Evolutionary conservation across 2,329 filamentous ascomycete species (phyloP).

Genomic region (Aurifilum marmelostoma): DNA sequence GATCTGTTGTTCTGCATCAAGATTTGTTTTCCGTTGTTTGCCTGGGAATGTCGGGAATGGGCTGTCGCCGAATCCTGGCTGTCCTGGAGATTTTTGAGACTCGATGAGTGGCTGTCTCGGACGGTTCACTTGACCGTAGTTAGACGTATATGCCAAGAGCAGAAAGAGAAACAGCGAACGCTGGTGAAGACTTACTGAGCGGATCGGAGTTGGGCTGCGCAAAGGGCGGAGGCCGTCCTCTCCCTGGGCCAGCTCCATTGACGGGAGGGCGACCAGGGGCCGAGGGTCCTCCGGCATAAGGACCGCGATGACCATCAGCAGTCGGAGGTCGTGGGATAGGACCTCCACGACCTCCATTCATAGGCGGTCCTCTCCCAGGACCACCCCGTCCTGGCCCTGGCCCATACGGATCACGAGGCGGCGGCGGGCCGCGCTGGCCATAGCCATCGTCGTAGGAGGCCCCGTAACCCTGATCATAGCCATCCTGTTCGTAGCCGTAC

Average conservation of each 20-base stretch:
- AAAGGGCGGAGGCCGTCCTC: conserved; percentile 46
- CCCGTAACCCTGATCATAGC: conserved; percentile 43
- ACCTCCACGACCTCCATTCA: conserved; percentile 50
- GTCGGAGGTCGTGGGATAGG: conserved; percentile 47
- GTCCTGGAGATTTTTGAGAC: conserved; percentile 27
- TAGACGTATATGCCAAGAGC: conserved; percentile 22
- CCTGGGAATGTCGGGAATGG: conserved; percentile 49
- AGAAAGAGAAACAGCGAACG: conserved; percentile 14
- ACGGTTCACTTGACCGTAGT: conserved; percentile 32
- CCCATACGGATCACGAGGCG: conserved; percentile 50
- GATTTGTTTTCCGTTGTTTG: conserved; percentile 43
- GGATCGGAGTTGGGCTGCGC: conserved; percentile 46
- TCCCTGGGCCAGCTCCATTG: conserved; percentile 37
- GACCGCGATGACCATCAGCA: conserved; percentile 41
- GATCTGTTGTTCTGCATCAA: conserved; percentile 47
- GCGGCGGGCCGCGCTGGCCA: conserved; percentile 46
- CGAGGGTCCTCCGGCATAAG: conserved; percentile 30
- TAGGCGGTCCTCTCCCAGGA: conserved; percentile 47
- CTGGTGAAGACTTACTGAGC: conserved; percentile 40
- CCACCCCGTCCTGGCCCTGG: conserved; percentile 43
- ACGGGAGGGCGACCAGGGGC: conserved; percentile 39
- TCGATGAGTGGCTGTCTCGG: conserved; percentile 36
- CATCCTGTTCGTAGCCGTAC: conserved; percentile 40
- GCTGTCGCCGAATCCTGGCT: conserved; percentile 45
- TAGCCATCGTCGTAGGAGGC: conserved; percentile 50